Evolutionary conservation across 331 rosid genomes (phyloP).

Genomic region (Malus hybrid): DNA sequence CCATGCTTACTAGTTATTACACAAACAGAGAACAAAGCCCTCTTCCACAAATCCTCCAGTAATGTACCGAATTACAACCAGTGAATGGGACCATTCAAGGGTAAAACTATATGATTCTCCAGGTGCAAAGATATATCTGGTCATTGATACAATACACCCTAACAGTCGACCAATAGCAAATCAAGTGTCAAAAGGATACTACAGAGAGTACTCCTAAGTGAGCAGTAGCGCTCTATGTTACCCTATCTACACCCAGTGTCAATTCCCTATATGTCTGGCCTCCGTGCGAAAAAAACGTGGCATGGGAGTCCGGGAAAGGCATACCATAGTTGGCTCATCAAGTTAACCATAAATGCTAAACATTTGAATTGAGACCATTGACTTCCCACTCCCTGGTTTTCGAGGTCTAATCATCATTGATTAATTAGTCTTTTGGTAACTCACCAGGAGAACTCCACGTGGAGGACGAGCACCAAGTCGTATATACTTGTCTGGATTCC

Average conservation of each 20-base stretch:
- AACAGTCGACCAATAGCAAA: not conserved
- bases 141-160: conserved; percentile 13
- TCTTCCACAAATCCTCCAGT: conserved; percentile 5
- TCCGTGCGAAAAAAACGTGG: not conserved
- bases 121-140: not conserved
- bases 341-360: not conserved
- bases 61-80: not conserved
- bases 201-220: not conserved
- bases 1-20: conserved; percentile 14
- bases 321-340: too few species aligned
- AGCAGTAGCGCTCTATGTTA: not conserved
- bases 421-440: conserved; percentile 22
- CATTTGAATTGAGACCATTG: not conserved
- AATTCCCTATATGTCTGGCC: not conserved
- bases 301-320: too few species aligned
- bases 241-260: not conserved
- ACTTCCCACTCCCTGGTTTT: not conserved
- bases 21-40: not conserved
- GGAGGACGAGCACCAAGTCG: conserved; percentile 99
- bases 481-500: conserved; percentile 77
- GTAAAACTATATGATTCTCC: not conserved
- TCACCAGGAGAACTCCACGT: conserved; percentile 97
- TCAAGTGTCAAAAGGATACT: not conserved
- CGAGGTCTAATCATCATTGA: conserved; percentile 1
- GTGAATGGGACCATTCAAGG: not conserved